Base-by-base conservation (phyloP, 2,329 filamentous ascomycete genomes). In the Clarireedia hainanense region DNA sequence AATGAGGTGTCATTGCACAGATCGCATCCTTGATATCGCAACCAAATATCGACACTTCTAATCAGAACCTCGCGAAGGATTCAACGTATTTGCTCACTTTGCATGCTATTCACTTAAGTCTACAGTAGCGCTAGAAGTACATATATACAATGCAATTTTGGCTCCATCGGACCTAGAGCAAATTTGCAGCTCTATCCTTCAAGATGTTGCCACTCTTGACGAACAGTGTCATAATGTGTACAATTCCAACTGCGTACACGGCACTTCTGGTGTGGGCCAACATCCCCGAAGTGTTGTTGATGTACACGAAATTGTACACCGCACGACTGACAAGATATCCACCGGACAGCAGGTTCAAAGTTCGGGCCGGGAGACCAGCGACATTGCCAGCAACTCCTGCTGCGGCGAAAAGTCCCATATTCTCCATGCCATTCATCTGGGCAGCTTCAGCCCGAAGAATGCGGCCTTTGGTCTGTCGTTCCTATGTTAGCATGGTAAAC, bases 331-430 rank as follows among this genome's bases (percentile, higher is more conserved):
- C 43, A 3, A 66, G 10, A 23, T 67, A 67, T 9, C 50, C 58
- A 1, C 37, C 52, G 17, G 56, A 47, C 2, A 67, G 43, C 1
- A 39, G 42, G 26, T 66, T 66, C 14, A 66, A 30, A 0, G 63
- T 63, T 5, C 34, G 4, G 20, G 56, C 37, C 20, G 60, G 47
- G 17, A 74, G 52, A 10, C 64, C 63, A 2, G 71, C 70, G 0
- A 67, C 43, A 48, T 72, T 74, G 6, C 67, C 72, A 0, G 72
- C 72, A 2, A 71, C 65, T 1, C 74, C 67, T 7, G 70, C 69
- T 0, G 70, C 64, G 5, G 71, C 69, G 54, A 72, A 74, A 23
- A 73, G 63, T 15, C 68, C 69, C 5, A 75, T 51, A 49, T 72
- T 74, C 60, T 74, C 72, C 42, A 72, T 67, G 15, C 69, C 68